Percentiles rank a stretch among this genome's conserved stretches.
Evolutionary conservation across 176 grass and related monocot genomes (phyloP).

Genomic region (Rhynchospora pubera): DNA sequence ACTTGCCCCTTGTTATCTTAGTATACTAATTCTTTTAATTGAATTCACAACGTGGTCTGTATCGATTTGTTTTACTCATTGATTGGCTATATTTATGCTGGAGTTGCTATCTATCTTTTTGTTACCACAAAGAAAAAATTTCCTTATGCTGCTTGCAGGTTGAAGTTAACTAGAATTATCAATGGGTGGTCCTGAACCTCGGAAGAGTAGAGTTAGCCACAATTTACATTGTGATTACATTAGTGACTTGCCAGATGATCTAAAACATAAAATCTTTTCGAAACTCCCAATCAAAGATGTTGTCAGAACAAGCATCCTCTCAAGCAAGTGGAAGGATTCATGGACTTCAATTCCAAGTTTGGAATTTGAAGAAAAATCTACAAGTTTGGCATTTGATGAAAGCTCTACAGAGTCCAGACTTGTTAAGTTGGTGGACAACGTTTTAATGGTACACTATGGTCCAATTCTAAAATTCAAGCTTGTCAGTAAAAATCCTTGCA

Average conservation of each 20-base stretch:
- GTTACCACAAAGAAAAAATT: too few species aligned
- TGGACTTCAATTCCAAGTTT: slow-evolving; percentile 41
- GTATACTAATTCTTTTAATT: too few species aligned
- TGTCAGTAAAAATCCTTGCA: not conserved
- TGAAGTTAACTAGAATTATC: too few species aligned
- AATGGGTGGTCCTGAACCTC: too few species aligned
- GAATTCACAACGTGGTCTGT: too few species aligned
- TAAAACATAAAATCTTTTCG: slow-evolving; percentile 41
- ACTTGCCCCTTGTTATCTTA: too few species aligned
- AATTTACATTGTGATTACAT: slow-evolving; percentile 30
- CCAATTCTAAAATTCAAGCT: slow-evolving; percentile 37
- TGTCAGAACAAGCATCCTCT: slow-evolving; percentile 34
- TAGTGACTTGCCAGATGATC: slow-evolving; percentile 29
- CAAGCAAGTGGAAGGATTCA: slow-evolving; percentile 35
- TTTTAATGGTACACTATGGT: slow-evolving; percentile 31
- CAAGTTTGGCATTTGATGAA: too few species aligned
- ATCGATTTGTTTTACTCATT: too few species aligned
- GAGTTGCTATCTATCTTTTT: too few species aligned
- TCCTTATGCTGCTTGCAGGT: too few species aligned
- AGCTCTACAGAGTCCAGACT: not conserved
- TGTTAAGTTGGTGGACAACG: not conserved
- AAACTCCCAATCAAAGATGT: slow-evolving; percentile 46
- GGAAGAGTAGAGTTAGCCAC: not conserved
- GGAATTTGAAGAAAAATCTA: too few species aligned
- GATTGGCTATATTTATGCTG: too few species aligned